Conservation (phyloP, 306 rosid species). For the Vicia faba region DNA sequence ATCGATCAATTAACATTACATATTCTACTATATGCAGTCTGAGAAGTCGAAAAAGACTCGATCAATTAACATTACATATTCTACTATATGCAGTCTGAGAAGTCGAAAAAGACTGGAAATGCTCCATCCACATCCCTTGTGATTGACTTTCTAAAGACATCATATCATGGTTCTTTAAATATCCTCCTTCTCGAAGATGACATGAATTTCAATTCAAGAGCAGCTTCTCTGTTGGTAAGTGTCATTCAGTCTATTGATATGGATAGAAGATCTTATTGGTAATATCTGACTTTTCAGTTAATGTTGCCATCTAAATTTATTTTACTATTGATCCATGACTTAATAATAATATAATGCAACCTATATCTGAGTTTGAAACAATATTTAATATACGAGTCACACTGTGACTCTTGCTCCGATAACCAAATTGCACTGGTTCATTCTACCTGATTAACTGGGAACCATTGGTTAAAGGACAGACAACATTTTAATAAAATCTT, state of each 20-base stretch:
- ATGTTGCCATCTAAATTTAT: conserved; percentile 25
- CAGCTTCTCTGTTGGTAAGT: conserved; percentile 73
- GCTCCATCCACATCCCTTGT: conserved; percentile 68
- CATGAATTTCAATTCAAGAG: conserved; percentile 72
- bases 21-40: conserved; percentile 54
- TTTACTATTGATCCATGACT: conserved; percentile 3
- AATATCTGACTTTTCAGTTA: background rate
- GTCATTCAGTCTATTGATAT: conserved; percentile 15
- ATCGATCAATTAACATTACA: conserved; percentile 8
- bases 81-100: conserved; percentile 65
- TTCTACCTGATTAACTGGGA: conserved; percentile 12
- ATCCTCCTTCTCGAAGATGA: conserved; percentile 81
- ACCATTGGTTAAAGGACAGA: conserved; percentile 13
- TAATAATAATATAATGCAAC: background rate
- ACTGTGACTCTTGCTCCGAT: background rate
- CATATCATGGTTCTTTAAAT: conserved; percentile 65
- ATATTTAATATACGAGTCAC: conserved; percentile 9
- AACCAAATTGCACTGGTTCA: conserved; percentile 18
- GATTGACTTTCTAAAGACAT: conserved; percentile 66
- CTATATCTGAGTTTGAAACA: conserved; percentile 11
- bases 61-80: conserved; percentile 27
- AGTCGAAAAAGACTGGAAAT: conserved; percentile 85
- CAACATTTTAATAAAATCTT: conserved; percentile 24
- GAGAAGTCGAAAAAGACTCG: conserved; percentile 83
- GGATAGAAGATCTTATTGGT: conserved; percentile 6